phyloP scores from a whole-genome alignment of 2,329 filamentous ascomycete genomes.

The Didymella exigua region DNA sequence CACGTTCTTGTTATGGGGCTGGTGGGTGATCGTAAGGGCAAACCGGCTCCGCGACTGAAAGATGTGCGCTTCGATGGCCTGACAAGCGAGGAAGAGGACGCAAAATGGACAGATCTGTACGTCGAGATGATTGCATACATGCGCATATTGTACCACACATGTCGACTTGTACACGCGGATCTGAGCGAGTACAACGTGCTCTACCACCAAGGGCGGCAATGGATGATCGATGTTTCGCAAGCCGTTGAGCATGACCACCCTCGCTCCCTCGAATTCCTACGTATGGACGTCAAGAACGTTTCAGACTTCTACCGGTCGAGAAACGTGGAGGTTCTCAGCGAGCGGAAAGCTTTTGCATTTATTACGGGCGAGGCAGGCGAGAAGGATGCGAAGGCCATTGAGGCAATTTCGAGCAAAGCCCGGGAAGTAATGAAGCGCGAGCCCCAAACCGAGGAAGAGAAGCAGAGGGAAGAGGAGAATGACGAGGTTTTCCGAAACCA shows the following conservation, averaged over 20 bases:
- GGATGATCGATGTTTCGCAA: constrained; percentile 97
- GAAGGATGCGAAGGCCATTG: constrained; percentile 60
- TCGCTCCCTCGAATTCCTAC: constrained; percentile 85
- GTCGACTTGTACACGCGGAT: constrained; percentile 91
- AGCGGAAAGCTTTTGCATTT: constrained; percentile 83
- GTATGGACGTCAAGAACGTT: constrained; percentile 98
- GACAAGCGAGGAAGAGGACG: constrained; percentile 60
- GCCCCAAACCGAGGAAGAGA: constrained; percentile 55
- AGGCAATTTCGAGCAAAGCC: constrained; percentile 65
- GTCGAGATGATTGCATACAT: constrained; percentile 84
- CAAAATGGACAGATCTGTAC: constrained; percentile 80
- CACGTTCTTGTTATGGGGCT: constrained; percentile 97
- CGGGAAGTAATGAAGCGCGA: constrained; percentile 70
- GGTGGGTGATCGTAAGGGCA: constrained; percentile 83
- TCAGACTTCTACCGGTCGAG: constrained; percentile 89
- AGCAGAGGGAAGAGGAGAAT: constrained; percentile 68
- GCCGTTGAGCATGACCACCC: constrained; percentile 97
- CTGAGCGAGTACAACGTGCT: constrained; percentile 97
- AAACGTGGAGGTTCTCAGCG: constrained; percentile 78
- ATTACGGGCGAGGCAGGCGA: constrained; percentile 68
- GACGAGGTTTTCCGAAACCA: constrained; percentile 94
- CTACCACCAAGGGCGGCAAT: constrained; percentile 80
- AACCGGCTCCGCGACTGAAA: constrained; percentile 84
- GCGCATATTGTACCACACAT: constrained; percentile 91
- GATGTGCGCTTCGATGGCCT: constrained; percentile 78